Percentiles rank a stretch among this genome's conserved stretches.
phyloP scores from a whole-genome alignment of 2,329 filamentous ascomycete species.

The Hypomyces perniciosus region DNA sequence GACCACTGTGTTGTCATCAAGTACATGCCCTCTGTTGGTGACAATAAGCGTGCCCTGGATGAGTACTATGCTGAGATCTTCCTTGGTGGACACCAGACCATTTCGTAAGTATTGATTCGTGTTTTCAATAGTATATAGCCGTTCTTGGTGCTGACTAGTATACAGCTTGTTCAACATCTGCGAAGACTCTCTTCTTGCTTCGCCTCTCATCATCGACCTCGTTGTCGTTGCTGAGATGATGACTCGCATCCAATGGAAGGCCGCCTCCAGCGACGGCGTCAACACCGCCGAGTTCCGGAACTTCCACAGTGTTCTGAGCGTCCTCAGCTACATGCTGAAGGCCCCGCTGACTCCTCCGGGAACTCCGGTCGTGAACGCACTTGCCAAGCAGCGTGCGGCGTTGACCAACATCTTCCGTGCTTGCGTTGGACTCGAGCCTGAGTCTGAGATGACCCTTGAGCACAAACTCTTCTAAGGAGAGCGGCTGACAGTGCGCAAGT shows the following conservation, averaged over 20 bases:
- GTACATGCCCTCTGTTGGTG: conserved; percentile 98
- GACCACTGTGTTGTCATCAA: conserved; percentile 99
- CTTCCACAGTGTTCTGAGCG: conserved; percentile 95
- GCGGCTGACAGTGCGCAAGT: background rate
- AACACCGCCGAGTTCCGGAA: conserved; percentile 68
- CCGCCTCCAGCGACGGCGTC: conserved; percentile 45
- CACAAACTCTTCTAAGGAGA: conserved; percentile 79
- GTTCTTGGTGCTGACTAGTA: conserved; percentile 15
- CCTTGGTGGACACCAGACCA: conserved; percentile 96
- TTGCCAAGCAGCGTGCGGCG: conserved; percentile 91
- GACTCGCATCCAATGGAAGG: conserved; percentile 94
- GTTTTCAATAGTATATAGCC: background rate
- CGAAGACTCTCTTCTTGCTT: conserved; percentile 94
- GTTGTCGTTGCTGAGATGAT: conserved; percentile 94
- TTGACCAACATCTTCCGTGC: conserved; percentile 98
- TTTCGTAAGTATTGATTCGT: conserved; percentile 51
- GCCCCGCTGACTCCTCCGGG: conserved; percentile 90
- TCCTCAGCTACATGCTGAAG: conserved; percentile 99
- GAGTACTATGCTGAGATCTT: conserved; percentile 99
- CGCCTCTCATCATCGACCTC: conserved; percentile 94
- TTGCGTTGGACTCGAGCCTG: conserved; percentile 91
- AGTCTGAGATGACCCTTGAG: conserved; percentile 98
- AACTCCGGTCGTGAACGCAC: conserved; percentile 89
- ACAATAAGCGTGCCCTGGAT: conserved; percentile 97
- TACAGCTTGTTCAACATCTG: conserved; percentile 92